Evolutionary conservation across 2,329 filamentous ascomycete species (phyloP).

Genomic region (Alternaria gansuensis): DNA sequence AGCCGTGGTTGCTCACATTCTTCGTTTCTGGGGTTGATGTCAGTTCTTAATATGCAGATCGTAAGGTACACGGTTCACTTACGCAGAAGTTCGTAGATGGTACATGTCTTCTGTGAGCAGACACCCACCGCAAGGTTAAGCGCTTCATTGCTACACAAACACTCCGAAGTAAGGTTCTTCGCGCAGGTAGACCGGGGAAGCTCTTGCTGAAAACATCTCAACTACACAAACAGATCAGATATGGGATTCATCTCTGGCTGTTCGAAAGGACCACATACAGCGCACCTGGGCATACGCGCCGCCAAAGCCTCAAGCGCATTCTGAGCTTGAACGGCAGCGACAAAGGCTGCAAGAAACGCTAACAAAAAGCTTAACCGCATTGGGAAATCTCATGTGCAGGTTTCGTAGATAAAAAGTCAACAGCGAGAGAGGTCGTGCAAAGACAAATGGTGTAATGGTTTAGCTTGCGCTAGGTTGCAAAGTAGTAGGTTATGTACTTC

Average conservation of each 20-base stretch:
- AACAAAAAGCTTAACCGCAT: constrained; percentile 20
- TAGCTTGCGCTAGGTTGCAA: background rate
- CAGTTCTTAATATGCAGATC: background rate
- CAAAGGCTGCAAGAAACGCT: constrained; percentile 15
- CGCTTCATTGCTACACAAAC: constrained; percentile 52
- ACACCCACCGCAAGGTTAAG: constrained; percentile 45
- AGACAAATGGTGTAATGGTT: background rate
- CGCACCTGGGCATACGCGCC: constrained; percentile 27
- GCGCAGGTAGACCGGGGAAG: constrained; percentile 51
- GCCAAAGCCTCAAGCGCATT: constrained; percentile 22
- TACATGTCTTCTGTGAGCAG: constrained; percentile 51
- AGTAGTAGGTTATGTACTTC: constrained; percentile 15
- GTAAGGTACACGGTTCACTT: background rate
- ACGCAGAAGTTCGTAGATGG: constrained; percentile 50
- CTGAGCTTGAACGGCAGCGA: constrained; percentile 24
- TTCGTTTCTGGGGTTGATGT: constrained; percentile 42
- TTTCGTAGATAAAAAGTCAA: constrained; percentile 1
- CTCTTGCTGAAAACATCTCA: constrained; percentile 31
- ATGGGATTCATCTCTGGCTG: background rate
- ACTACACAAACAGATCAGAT: constrained; percentile 23
- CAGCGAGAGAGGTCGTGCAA: background rate
- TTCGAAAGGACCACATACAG: constrained; percentile 21
- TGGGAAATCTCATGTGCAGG: constrained; percentile 1
- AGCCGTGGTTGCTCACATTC: constrained; percentile 51
- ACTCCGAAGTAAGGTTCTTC: constrained; percentile 49